A percentile compares a stretch with the other conserved stretches of the same genome.
Conservation (phyloP, 768 basidiomycete species). For the Phanerodontia chrysosporium region DNA sequence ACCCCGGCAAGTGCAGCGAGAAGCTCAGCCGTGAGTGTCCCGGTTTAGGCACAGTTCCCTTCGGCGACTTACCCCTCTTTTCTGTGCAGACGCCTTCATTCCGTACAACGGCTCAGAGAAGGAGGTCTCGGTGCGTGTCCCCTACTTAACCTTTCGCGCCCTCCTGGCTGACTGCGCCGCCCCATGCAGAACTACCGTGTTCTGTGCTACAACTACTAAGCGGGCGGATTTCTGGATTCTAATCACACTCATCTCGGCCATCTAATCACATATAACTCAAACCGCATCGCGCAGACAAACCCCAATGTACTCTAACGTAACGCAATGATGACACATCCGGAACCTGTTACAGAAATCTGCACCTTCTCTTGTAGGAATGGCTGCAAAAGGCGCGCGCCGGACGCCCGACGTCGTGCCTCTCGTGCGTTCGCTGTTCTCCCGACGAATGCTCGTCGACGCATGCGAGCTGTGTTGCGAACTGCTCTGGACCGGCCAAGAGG, state of each 20-base stretch:
- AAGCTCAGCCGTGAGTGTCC: constrained; percentile 42
- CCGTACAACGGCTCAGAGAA: constrained; percentile 50
- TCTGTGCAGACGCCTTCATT: constrained; percentile 47
- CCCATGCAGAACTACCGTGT: constrained; percentile 37
- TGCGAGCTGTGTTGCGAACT: background rate
- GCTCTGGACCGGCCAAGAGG: too few species aligned
- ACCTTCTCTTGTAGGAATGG: background rate
- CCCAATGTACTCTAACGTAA: background rate
- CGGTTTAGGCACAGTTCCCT: background rate
- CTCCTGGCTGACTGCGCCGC: background rate
- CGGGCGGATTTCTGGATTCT: background rate
- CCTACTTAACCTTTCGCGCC: background rate
- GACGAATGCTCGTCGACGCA: background rate
- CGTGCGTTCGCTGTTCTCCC: background rate
- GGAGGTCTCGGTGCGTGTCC: constrained; percentile 40
- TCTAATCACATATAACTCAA: background rate
- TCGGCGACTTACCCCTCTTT: background rate
- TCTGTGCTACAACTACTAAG: constrained; percentile 31
- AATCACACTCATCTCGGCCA: background rate
- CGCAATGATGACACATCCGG: background rate
- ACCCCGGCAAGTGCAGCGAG: constrained; percentile 64
- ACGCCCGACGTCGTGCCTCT: background rate
- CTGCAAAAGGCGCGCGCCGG: background rate
- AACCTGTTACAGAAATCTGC: background rate
- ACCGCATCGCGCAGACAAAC: background rate